Base-by-base conservation (phyloP, 1,284 basidiomycete species). In the Schizopora paradoxa region DNA sequence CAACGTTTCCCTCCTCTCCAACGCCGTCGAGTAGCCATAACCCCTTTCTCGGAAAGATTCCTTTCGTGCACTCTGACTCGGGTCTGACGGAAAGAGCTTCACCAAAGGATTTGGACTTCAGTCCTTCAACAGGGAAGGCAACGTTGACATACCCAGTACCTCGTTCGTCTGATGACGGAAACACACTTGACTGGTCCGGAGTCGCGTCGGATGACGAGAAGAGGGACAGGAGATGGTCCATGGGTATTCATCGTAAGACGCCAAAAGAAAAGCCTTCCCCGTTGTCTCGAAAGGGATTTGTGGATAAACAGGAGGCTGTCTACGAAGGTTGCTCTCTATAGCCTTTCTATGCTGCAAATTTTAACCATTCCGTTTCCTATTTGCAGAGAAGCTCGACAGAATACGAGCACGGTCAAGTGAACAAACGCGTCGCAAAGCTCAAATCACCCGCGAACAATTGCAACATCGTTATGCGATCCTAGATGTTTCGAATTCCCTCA, bases 121-220 rank as follows among this genome's bases (percentile, higher is more conserved):
- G 80, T 54, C 83, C 84, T n/a, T 76, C 79, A 1, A 74, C 74
- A 11, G 72, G 73, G 14, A 58, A 63, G 14, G 59, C 57, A 22
- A 63, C 62, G 5, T 54, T 59, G 5, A n/a, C n/a, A n/a, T 75
- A 79, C 51, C 77, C 76, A 13, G 72, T 87, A 5, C 85, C 84
- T 0, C 63, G 72, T 3, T 86, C 83, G 7, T 67, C 70, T 2
- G 74, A 86, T 56, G 76, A 79, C 45, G 85, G 85, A 6, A 64
- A 66, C 18, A 83, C 82, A 1, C 63, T 87, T 19, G 85, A 87
- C 55, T 87, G 84, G 84, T 72, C 74, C 13, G 68, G 71, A 11
- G 58, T 67, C 28, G 56, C 59, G 7, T 61, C 67, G 2, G 74
- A 77, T 21, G 78, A 83, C 14, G 79, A 81, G 31, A 74, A 64